These are phyloP conservation scores for Metarhizium album DNA, from an alignment of 2,329 filamentous ascomycete genomes.

Conservation along the genomic window DNA sequence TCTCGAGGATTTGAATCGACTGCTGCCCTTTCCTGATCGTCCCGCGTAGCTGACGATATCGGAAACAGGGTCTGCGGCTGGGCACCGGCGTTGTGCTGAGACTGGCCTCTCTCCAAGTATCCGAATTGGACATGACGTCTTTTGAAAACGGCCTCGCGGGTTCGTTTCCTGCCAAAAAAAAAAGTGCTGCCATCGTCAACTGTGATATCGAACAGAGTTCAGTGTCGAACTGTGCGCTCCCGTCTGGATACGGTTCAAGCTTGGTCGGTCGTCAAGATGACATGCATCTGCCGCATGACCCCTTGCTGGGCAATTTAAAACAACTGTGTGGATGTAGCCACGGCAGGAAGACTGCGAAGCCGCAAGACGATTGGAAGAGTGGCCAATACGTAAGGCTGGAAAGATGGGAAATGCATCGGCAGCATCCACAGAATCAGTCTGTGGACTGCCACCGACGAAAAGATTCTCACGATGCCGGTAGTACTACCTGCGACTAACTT, in stretches of 20 bases:
- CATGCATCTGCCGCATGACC: constrained; percentile 2
- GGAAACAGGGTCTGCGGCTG: not conserved
- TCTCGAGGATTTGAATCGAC: constrained; percentile 11
- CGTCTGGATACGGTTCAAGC: not conserved
- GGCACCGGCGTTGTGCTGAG: not conserved
- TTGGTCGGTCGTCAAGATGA: not conserved
- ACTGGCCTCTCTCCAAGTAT: not conserved
- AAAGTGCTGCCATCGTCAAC: not conserved
- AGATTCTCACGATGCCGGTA: no score
- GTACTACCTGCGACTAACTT: no score
- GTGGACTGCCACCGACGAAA: not conserved
- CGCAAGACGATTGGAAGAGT: not conserved
- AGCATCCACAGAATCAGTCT: not conserved
- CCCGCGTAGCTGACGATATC: constrained; percentile 11
- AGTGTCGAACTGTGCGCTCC: not conserved
- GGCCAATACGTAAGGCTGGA: not conserved
- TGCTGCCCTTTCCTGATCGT: constrained; percentile 20
- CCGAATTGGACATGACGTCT: not conserved
- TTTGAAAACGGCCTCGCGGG: no score
- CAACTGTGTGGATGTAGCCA: not conserved
- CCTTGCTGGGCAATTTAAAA: constrained; percentile 7
- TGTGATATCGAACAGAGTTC: not conserved
- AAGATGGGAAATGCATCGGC: not conserved
- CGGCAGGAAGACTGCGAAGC: not conserved
- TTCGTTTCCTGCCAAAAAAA: not conserved